Evolutionary conservation across 164 flowering plant genomes (phyloP).

Genomic region (Sedum album): DNA sequence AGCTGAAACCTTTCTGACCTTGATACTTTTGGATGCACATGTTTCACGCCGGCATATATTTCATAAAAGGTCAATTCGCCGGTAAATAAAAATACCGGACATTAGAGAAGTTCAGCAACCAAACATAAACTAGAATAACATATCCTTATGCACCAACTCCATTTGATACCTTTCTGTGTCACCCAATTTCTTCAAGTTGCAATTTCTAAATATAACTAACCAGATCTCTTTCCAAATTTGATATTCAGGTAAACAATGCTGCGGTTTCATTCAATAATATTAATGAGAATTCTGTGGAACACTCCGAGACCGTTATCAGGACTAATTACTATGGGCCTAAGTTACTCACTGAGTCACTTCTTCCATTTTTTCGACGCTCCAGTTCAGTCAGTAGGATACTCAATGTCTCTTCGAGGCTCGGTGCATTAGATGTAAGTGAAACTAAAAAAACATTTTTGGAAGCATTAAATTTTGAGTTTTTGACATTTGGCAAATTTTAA

Average conservation of each 20-base stretch:
- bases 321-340: conserved; percentile 78
- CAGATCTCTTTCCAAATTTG: not conserved
- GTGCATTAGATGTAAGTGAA: conserved; percentile 45
- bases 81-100: not conserved
- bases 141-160: not conserved
- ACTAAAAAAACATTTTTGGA: not conserved
- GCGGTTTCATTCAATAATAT: conserved; percentile 68
- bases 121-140: not conserved
- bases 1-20: not conserved
- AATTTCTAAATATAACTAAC: not conserved
- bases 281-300: conserved; percentile 55
- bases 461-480: not conserved
- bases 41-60: not conserved
- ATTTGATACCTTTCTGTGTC: not conserved
- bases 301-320: conserved; percentile 60
- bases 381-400: conserved; percentile 42
- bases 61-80: not conserved
- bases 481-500: not conserved
- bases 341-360: conserved; percentile 49
- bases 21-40: not conserved
- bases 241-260: conserved; percentile 78
- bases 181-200: not conserved
- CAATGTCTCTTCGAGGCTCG: conserved; percentile 78
- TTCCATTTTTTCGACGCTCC: conserved; percentile 55
- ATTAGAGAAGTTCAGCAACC: too few relatives aligned